phyloP scores from a whole-genome alignment of 345 rosid species.

The Sonneratia caseolaris region DNA sequence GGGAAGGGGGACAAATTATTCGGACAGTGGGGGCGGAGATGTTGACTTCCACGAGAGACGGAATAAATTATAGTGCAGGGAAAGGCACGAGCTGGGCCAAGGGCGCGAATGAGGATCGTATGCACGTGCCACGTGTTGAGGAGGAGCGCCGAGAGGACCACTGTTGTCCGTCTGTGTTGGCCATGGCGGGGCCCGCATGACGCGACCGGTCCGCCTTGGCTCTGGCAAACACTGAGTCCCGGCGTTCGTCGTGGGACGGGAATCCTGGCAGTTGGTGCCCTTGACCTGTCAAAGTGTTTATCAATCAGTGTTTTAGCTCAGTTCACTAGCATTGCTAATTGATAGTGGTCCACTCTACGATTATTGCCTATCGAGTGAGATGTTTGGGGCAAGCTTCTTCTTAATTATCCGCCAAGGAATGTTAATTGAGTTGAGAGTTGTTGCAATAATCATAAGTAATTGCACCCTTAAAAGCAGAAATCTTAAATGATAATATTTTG shows the following conservation, averaged over 20 bases:
- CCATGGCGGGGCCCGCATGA: not conserved
- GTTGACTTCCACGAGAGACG: not conserved
- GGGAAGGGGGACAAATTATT: not conserved
- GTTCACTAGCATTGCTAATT: too few relatives aligned
- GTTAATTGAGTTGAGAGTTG: not conserved
- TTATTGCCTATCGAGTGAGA: not conserved
- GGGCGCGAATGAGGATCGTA: not conserved
- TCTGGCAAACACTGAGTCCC: not conserved
- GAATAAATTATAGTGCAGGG: not conserved
- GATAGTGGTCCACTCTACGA: too few relatives aligned
- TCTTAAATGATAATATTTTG: too few relatives aligned
- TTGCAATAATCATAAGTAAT: not conserved
- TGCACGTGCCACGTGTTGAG: not conserved
- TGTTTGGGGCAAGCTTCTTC: not conserved
- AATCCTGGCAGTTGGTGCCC: not conserved
- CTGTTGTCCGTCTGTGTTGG: not conserved
- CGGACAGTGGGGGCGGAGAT: not conserved
- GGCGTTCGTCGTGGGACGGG: too few relatives aligned
- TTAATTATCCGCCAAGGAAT: not conserved
- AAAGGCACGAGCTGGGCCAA: not conserved
- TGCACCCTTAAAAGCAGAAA: not conserved
- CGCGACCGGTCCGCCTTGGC: not conserved
- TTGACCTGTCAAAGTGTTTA: too few relatives aligned
- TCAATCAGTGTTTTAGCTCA: too few relatives aligned
- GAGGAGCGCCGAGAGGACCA: not conserved